Evolutionary conservation across 306 rosid species (phyloP).

Genomic region (Casuarina cunninghamiana): DNA sequence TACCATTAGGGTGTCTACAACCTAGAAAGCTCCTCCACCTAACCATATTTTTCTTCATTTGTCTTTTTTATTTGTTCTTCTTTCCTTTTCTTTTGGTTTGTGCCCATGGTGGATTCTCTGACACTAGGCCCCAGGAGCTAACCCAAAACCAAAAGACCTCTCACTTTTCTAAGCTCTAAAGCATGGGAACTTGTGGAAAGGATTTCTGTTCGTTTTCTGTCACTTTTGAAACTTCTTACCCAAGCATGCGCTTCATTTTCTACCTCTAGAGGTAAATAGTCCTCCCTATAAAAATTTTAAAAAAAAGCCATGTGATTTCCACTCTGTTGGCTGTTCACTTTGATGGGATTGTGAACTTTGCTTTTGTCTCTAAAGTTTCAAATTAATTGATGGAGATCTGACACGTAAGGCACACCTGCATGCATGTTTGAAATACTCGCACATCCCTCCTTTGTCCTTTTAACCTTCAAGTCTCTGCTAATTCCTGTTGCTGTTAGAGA

Average conservation of each 20-base stretch:
- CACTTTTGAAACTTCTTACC: not conserved
- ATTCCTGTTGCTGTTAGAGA: not conserved
- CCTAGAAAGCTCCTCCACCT: constrained; percentile 49
- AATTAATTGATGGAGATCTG: constrained; percentile 1
- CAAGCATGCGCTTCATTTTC: constrained; percentile 15
- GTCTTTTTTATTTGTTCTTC: constrained; percentile 34
- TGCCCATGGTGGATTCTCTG: constrained; percentile 34
- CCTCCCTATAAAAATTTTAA: not conserved
- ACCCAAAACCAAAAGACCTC: constrained; percentile 41
- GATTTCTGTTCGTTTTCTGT: constrained; percentile 9
- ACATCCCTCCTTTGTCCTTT: not conserved
- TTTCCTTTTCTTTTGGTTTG: constrained; percentile 26
- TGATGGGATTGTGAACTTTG: constrained; percentile 13
- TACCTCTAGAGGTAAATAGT: constrained; percentile 10
- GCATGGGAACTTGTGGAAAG: constrained; percentile 28
- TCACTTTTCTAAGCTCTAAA: constrained; percentile 43
- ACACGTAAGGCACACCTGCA: not conserved
- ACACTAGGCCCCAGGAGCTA: constrained; percentile 28
- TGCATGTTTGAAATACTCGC: not conserved
- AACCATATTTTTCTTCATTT: constrained; percentile 29
- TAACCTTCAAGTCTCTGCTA: not conserved
- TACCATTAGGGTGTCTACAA: constrained; percentile 59
- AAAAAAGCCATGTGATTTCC: constrained; percentile 27
- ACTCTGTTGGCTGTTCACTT: constrained; percentile 7
- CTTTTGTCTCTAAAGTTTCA: constrained; percentile 9